These are phyloP conservation scores for Lumnitzera littorea DNA, from an alignment of 345 rosid species.

Conservation along the genomic window DNA sequence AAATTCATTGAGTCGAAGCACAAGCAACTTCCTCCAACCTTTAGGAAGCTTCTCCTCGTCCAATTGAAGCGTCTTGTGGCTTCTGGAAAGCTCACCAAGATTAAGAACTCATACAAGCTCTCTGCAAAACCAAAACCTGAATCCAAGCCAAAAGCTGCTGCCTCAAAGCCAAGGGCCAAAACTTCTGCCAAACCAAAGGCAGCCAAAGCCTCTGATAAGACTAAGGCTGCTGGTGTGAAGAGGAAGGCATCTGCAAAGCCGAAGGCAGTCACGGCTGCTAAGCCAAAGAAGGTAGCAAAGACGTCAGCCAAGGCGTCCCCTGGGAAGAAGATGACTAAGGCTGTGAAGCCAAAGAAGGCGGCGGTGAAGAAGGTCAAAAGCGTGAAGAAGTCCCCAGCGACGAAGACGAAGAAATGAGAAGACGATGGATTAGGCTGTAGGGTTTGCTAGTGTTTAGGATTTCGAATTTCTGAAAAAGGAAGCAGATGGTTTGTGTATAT, in stretches of 20 bases:
- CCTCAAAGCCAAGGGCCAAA: constrained; percentile 2
- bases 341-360: constrained; percentile 11
- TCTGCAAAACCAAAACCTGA: constrained; percentile 12
- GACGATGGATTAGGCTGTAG: not conserved
- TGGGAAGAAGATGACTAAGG: constrained; percentile 5
- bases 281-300: constrained; percentile 21
- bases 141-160: constrained; percentile 4
- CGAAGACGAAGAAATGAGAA: constrained; percentile 28
- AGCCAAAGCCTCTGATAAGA: not conserved
- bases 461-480: not conserved
- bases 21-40: constrained; percentile 30
- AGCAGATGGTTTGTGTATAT: too few relatives aligned
- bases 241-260: constrained; percentile 8
- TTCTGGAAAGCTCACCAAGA: constrained; percentile 37
- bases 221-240: constrained; percentile 4
- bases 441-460: not conserved
- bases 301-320: constrained; percentile 22
- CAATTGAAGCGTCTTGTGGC: constrained; percentile 39
- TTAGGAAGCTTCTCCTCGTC: constrained; percentile 34
- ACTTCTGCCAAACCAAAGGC: constrained; percentile 2
- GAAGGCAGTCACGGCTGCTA: constrained; percentile 5
- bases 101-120: constrained; percentile 44
- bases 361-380: constrained; percentile 25
- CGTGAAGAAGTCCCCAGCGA: constrained; percentile 26
- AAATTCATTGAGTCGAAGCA: constrained; percentile 48